Evolutionary conservation across 768 basidiomycete species (phyloP).

Genomic region (Naematelia encephala): DNA sequence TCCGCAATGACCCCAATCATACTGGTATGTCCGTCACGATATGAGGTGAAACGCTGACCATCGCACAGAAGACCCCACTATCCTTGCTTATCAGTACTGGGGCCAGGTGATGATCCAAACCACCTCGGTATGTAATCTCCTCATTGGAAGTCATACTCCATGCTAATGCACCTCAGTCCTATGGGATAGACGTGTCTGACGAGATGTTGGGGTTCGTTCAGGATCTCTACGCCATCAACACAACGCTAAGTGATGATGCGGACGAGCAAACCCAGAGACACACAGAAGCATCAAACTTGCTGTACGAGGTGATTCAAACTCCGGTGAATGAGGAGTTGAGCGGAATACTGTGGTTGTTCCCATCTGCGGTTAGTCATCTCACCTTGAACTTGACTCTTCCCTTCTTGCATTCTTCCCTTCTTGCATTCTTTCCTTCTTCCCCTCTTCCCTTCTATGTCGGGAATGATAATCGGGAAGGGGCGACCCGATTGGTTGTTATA

Average conservation of each 20-base stretch:
- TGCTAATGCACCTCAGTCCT: conserved; percentile 19
- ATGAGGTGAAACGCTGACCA: conserved; percentile 12
- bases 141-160: not conserved
- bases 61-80: conserved; percentile 10
- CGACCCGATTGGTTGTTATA: too few species aligned
- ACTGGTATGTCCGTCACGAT: not conserved
- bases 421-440: conserved; percentile 2
- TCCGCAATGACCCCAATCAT: not conserved
- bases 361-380: conserved; percentile 26
- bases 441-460: not conserved
- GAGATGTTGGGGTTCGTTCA: conserved; percentile 14
- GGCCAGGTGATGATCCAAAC: conserved; percentile 26
- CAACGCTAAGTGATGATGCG: conserved; percentile 13
- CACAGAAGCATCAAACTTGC: conserved; percentile 11
- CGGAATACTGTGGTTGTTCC: conserved; percentile 40
- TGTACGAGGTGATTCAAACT: conserved; percentile 21
- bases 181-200: conserved; percentile 28
- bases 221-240: conserved; percentile 24
- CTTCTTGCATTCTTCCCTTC: not conserved
- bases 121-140: not conserved
- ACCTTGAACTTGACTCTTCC: not conserved
- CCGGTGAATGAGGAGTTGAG: conserved; percentile 22
- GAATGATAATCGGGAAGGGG: too few species aligned
- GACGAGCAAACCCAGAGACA: not conserved
- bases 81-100: conserved; percentile 31